Percentiles rank a stretch among this genome's conserved stretches.
Conservation (phyloP, 1,139 yeast species). For the Starmera stellimalicola region DNA sequence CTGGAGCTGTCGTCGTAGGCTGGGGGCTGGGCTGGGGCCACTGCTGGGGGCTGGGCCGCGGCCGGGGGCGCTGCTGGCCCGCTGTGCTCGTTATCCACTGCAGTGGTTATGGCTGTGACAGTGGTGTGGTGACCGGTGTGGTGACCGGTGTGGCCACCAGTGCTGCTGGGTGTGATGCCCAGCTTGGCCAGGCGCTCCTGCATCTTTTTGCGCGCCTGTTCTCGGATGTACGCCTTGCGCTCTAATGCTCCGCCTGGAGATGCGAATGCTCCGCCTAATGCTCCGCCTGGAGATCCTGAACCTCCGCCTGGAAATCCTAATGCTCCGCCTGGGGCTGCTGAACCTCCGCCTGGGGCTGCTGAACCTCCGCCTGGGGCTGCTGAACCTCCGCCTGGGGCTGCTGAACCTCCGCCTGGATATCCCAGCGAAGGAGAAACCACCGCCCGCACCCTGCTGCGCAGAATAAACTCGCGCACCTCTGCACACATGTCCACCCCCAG, state of each 20-base stretch:
- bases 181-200: constrained; percentile 80
- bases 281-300: constrained; percentile 1
- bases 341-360: constrained; percentile 1
- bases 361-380: constrained; percentile 1
- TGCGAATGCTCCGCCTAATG: constrained; percentile 5
- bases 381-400: constrained; percentile 1
- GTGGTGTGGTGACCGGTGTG: constrained; percentile 10
- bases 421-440: constrained; percentile 4
- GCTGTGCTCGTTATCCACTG: too few relatives aligned
- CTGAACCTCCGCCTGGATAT: constrained; percentile 3
- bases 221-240: constrained; percentile 76
- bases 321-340: constrained; percentile 2
- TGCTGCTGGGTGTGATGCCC: too few relatives aligned
- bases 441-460: constrained; percentile 37
- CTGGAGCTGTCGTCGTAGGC: too few relatives aligned
- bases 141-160: neutral
- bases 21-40: too few relatives aligned
- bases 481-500: constrained; percentile 28
- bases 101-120: too few relatives aligned
- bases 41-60: too few relatives aligned
- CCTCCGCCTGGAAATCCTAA: constrained; percentile 3
- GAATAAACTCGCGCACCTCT: constrained; percentile 40
- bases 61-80: too few relatives aligned
- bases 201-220: constrained; percentile 89
- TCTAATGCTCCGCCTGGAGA: constrained; percentile 27